These are phyloP conservation scores for Pseudocercospora fuligena DNA, from an alignment of 2,329 filamentous ascomycete genomes.

Conservation along the genomic window DNA sequence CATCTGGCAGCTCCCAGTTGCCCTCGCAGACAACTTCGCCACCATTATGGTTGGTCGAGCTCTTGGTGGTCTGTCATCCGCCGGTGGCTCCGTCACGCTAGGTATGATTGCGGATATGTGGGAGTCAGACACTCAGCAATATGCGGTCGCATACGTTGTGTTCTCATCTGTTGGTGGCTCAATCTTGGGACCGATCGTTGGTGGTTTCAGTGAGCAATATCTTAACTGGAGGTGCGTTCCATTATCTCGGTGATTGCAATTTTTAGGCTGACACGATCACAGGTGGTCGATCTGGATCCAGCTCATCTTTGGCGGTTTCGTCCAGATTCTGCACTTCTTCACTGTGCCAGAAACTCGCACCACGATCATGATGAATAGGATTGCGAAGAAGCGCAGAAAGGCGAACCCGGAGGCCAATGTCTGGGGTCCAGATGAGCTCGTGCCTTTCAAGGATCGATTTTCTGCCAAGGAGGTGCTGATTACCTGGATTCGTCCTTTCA, in stretches of 20 bases:
- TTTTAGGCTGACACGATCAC: background rate
- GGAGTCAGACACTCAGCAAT: constrained; percentile 63
- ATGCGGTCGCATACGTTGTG: constrained; percentile 65
- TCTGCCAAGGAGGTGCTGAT: constrained; percentile 51
- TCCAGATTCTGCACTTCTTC: constrained; percentile 64
- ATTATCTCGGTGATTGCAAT: background rate
- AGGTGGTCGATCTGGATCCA: constrained; percentile 86
- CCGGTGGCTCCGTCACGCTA: constrained; percentile 68
- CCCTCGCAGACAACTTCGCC: constrained; percentile 51
- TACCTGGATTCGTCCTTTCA: constrained; percentile 71
- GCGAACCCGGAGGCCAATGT: constrained; percentile 60
- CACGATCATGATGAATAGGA: constrained; percentile 77
- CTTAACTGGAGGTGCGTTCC: constrained; percentile 62
- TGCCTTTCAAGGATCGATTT: constrained; percentile 48
- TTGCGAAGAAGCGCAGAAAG: constrained; percentile 75
- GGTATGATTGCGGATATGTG: constrained; percentile 71
- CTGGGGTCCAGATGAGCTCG: constrained; percentile 77
- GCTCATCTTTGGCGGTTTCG: constrained; percentile 75
- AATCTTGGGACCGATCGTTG: constrained; percentile 44
- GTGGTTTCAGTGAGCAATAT: constrained; percentile 43
- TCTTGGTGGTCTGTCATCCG: constrained; percentile 64
- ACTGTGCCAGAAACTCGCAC: constrained; percentile 80
- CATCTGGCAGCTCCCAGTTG: constrained; percentile 58
- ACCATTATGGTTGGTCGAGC: constrained; percentile 54
- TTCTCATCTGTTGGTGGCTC: constrained; percentile 46